Conservation (phyloP, 1,284 basidiomycete species). For the Prillingera fragicola region DNA sequence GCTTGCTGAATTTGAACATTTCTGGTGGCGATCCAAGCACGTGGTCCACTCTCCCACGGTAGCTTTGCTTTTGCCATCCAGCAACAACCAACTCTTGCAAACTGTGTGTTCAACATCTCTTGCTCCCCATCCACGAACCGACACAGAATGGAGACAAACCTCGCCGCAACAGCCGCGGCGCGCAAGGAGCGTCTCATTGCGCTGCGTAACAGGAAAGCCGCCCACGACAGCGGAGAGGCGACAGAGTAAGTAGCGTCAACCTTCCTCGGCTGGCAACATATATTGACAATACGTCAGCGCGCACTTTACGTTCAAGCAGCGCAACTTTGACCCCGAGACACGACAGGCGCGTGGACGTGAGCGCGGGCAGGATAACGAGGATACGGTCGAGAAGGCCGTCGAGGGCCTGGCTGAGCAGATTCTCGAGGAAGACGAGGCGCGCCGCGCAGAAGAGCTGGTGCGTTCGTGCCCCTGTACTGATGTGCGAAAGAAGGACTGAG, state of each 20-base stretch:
- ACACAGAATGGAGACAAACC: constrained; percentile 57
- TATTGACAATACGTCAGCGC: constrained; percentile 37
- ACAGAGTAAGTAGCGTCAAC: constrained; percentile 8
- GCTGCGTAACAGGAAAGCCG: constrained; percentile 70
- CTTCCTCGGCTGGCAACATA: too few relatives aligned
- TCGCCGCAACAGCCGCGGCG: constrained; percentile 76
- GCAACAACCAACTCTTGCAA: neutral
- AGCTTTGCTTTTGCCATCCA: neutral
- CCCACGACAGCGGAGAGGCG: constrained; percentile 50
- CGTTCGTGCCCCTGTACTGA: constrained; percentile 23
- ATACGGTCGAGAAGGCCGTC: constrained; percentile 81
- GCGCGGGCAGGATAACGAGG: constrained; percentile 56
- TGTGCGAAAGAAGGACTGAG: neutral
- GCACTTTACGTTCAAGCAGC: constrained; percentile 60
- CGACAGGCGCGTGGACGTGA: constrained; percentile 65
- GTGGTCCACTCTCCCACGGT: constrained; percentile 31
- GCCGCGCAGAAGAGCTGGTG: constrained; percentile 79
- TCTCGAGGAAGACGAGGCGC: constrained; percentile 76
- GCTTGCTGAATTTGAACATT: neutral
- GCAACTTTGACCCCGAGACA: constrained; percentile 81
- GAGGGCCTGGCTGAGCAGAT: constrained; percentile 77
- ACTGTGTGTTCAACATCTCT: constrained; percentile 1
- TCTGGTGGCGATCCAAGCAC: neutral
- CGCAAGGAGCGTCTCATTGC: constrained; percentile 79
- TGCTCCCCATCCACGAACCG: neutral